phyloP scores from a whole-genome alignment of 2,329 filamentous ascomycete species.

The Albophoma yamanashiensis region DNA sequence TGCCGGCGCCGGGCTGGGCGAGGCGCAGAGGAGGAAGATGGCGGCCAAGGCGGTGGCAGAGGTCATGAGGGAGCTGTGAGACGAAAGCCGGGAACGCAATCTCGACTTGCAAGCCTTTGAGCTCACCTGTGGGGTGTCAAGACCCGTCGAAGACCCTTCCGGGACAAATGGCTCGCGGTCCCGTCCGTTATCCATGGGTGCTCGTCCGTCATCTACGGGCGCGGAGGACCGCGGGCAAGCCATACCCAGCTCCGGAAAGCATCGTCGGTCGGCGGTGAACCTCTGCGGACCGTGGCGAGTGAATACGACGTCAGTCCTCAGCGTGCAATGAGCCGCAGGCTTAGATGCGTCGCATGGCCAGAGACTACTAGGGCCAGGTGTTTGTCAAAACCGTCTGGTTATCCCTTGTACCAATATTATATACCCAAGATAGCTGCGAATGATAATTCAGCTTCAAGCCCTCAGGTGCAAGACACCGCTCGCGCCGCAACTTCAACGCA shows the following conservation, averaged over 20 bases:
- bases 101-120: neutral
- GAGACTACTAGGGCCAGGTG: no score
- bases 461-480: no score
- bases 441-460: no score
- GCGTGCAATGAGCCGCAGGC: no score
- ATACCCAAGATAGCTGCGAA: no score
- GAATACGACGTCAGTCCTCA: neutral
- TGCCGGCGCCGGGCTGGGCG: constrained; percentile 46
- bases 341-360: no score
- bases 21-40: constrained; percentile 49
- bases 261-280: no score
- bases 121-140: neutral
- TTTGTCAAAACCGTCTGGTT: no score
- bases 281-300: neutral
- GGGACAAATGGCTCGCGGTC: neutral
- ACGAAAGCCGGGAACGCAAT: neutral
- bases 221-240: neutral
- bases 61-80: constrained; percentile 49
- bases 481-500: no score
- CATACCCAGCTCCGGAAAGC: neutral
- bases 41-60: constrained; percentile 52
- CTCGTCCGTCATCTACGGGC: no score
- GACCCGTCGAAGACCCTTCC: neutral
- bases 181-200: neutral
- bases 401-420: no score